Evolutionary conservation across 768 basidiomycete genomes (phyloP), one percentile per base, ranked within the genome.

Genomic region (Pholiota microspora): DNA sequence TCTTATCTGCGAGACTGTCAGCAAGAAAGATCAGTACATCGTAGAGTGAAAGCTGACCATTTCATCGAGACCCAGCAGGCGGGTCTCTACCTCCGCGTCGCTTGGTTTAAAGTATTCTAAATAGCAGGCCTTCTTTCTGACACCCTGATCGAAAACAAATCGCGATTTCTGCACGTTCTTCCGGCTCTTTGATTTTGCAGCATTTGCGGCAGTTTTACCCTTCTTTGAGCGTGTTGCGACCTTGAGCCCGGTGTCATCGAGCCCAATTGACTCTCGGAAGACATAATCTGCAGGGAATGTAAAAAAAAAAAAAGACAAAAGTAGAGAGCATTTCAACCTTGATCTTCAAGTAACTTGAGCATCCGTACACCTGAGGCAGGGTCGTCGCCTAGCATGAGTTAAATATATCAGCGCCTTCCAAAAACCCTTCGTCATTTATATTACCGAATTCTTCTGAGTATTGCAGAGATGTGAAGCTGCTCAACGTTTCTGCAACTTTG

Each of bases 91-190:
- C 23, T 78, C 73, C 7, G 73, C 73, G 53, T 80, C 75, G 31
- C 63, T 54, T 31, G 86, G 83, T 54, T 82, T 75, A 70, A 92
- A 92, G 63, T 91, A 89, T 62, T 90, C 80, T 31, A 69, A 62
- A 65, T 89, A 92, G 51, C 69, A 75, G 40, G 71, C 56, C 8
- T 74, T 75, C 38, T 68, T 67, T 45, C 76, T 72, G 32, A 77
- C 75, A 8, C 74, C 66, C 34, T 65, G 69, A 53, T 86, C 77
- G 67, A 90, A 89, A 10, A 76, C 66, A 57, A 84, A 90, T 64
- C 72, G 76, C 18, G 77, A 64, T 61, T 82, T 85, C 54, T 84
- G 82, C 21, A 82, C 59, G 45, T 78, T 80, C 62, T 60, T 73
- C 68, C 69, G 69, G 32, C 73, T 67, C 62, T 77, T 82, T 12